Evolutionary conservation across 2,329 filamentous ascomycete species (phyloP), one percentile per base, ranked within the genome.

Genomic region (Xylariaceae sp.): DNA sequence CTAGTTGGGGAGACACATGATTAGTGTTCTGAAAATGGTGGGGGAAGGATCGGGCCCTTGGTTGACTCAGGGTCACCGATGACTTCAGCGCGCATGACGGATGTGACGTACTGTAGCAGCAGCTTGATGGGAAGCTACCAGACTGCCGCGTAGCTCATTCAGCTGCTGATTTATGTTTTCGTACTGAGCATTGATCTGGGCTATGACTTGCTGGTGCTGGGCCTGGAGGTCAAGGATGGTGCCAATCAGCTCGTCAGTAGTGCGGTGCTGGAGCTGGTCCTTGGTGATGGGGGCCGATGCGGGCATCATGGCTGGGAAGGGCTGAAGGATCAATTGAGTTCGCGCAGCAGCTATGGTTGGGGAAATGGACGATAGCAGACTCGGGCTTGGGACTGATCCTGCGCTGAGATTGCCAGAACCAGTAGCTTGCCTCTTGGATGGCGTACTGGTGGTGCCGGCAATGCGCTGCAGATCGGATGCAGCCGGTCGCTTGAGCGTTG

Each of bases 161-260:
- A 68, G 48, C 50, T 68, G 64, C 41, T 61, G 61, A 44, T 52
- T 60, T 44, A 67, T 62, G 38, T 49, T 54, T 22, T 64, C 59
- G 44, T 62, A 64, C 47, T 64, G 64, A 14, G 58, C 55, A 27
- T 62, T 63, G 46, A 68, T 59, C 33, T 61, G 56, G 16, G 56
- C 58, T 40, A 65, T 51, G 44, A 64, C 60, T 44, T 66, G 62
- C 37, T 62, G 59, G 47, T 67, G 62, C 47, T 63, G 58, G 43
- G 53, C 54, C 40, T 67, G 65, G 37, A 67, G 57, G 50, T 64
- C 55, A 27, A 66, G 54, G 44, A 68, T 64, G 40, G 63, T 61
- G 37, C 56, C 54, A 42, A 67, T 58, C 45, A 68, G 60, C 50
- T 67, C 62, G 41, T 65, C 64, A 37, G 62, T 53, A 14, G 58